Base-by-base conservation (phyloP, 495 filamentous ascomycete genomes). In the Astrocystis sublimbata region DNA sequence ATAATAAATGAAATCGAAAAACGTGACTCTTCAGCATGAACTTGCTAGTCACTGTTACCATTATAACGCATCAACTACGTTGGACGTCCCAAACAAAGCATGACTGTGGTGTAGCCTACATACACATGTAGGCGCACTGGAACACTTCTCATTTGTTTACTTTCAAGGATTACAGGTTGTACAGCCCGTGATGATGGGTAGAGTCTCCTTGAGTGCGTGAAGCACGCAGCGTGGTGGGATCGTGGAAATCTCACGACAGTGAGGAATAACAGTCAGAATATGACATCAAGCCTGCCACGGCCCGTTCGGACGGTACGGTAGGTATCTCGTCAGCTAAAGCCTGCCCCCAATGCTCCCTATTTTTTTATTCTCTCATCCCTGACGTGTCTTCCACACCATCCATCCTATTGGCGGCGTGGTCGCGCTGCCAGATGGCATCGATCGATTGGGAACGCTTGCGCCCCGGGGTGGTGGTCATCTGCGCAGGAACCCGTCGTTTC, bases 401-500 rank as follows among this genome's bases (percentile, higher is more conserved):
- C n/a, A 47, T 33, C 59, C 63, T 67, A 62, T 66, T 62, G 42
- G 43, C 33, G 50, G 31, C 33, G 51, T 47, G 60, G 61, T 61
- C 40, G 57, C 58, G 65, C 68, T 64, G 66, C 60, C 62, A n/a
- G n/a, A 71, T 70, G 65, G 65, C 70, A 67, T 72, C 65, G 50
- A 66, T 61, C 67, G 63, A 64, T 60, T 58, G 58, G 63, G 51
- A 33, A 49, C 28, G 40, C 60, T 60, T 33, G 65, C 40, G 58
- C 41, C 67, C 63, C 63, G 61, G 58, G 47, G 36, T 36, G 46
- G 67, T 72, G 65, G 70, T 72, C 70, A 72, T 68, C 70, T 65
- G 70, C 70, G 70, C 70, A 72, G 70, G 70, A 72, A 72, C 70
- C 67, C 67, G 68, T 46, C 47, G 62, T 66, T 61, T 64, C 68